These are phyloP conservation scores for Quercus mongolica DNA, from an alignment of 306 rosid genomes.

Conservation along the genomic window DNA sequence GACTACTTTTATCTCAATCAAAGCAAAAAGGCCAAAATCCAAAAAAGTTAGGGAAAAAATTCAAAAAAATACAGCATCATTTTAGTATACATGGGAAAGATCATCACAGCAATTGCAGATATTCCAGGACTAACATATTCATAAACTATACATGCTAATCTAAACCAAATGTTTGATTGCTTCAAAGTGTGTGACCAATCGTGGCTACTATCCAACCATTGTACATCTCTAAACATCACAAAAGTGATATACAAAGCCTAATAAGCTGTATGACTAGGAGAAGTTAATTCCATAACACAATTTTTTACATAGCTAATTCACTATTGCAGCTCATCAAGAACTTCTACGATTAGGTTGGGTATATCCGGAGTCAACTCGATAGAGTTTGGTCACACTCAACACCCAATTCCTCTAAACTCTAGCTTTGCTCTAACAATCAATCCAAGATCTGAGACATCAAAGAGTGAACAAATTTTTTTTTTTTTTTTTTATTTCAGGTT, in stretches of 20 bases:
- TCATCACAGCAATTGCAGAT: too few relatives aligned
- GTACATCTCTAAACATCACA: neutral
- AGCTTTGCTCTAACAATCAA: slow-evolving; percentile 69
- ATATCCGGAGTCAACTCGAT: neutral
- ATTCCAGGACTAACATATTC: too few relatives aligned
- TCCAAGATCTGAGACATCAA: slow-evolving; percentile 57
- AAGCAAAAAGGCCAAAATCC: too few relatives aligned
- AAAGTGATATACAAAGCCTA: neutral
- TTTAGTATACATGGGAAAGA: too few relatives aligned
- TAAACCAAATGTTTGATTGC: neutral
- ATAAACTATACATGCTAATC: too few relatives aligned
- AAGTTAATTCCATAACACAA: neutral
- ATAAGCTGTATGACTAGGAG: neutral
- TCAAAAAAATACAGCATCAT: too few relatives aligned
- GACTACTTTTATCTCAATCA: too few relatives aligned
- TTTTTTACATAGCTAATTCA: neutral
- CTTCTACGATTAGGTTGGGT: neutral
- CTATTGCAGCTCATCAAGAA: neutral
- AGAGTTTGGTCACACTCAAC: slow-evolving; percentile 51
- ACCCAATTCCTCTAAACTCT: slow-evolving; percentile 81
- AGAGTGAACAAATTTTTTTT: neutral
- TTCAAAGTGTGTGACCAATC: neutral
- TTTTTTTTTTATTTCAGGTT: neutral
- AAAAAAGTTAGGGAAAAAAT: too few relatives aligned
- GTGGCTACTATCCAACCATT: neutral